Conservation (phyloP, 2,329 filamentous ascomycete genomes). For the Beauveria varroae region DNA sequence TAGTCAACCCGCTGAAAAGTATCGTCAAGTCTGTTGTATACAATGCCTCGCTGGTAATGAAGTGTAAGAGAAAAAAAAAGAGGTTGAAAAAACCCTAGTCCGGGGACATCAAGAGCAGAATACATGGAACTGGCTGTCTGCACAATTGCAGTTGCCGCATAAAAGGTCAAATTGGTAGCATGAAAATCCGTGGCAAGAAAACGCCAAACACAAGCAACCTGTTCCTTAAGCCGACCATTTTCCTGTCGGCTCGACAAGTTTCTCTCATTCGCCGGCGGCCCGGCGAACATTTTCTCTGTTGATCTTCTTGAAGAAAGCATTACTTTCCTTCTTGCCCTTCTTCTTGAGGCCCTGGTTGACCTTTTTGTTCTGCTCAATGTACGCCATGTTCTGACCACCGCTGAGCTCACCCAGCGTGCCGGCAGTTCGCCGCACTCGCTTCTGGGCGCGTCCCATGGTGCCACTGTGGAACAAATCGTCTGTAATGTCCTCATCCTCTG, state of each 20-base stretch:
- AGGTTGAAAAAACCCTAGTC: background rate
- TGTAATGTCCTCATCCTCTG: conserved; percentile 60
- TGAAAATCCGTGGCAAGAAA: background rate
- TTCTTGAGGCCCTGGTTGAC: conserved; percentile 43
- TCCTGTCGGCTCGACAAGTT: background rate
- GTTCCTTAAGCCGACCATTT: background rate
- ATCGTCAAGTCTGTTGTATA: background rate
- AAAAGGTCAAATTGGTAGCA: background rate
- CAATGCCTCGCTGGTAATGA: background rate
- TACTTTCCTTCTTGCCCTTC: conserved; percentile 31
- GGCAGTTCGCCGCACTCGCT: conserved; percentile 68
- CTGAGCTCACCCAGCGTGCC: conserved; percentile 79
- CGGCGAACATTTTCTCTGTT: conserved; percentile 32
- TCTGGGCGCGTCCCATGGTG: conserved; percentile 41
- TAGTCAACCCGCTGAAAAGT: too few relatives aligned
- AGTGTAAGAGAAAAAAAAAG: background rate
- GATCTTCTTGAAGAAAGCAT: conserved; percentile 36
- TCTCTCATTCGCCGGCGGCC: conserved; percentile 22
- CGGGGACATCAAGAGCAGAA: background rate
- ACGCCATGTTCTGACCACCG: conserved; percentile 96
- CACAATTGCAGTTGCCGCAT: background rate
- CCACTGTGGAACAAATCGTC: conserved; percentile 35
- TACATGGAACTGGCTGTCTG: background rate
- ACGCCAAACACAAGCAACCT: background rate
- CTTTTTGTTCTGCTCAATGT: conserved; percentile 73